Evolutionary conservation across 768 basidiomycete genomes (phyloP).

Genomic region (Hypsizygus marmoreus): DNA sequence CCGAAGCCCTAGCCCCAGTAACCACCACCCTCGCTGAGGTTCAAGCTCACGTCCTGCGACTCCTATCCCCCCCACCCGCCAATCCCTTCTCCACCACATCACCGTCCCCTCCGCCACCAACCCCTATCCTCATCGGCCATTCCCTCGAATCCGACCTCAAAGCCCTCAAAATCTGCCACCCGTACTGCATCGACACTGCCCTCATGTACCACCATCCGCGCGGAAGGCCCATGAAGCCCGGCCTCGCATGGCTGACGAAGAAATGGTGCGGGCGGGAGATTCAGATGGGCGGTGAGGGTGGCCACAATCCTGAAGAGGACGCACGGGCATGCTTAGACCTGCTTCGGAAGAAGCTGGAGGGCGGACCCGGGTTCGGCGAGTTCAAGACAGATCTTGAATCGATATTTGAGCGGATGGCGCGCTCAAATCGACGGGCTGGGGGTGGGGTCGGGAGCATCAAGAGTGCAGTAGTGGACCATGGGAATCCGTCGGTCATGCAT

Average conservation of each 20-base stretch:
- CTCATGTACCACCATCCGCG: constrained; percentile 90
- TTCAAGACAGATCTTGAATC: constrained; percentile 84
- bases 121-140: constrained; percentile 88
- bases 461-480: constrained; percentile 81
- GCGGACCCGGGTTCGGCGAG: constrained; percentile 82
- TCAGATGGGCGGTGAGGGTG: constrained; percentile 79
- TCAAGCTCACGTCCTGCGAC: constrained; percentile 65
- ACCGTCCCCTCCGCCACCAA: constrained; percentile 41
- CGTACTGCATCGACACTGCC: constrained; percentile 89
- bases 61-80: constrained; percentile 53
- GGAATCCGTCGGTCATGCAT: constrained; percentile 82
- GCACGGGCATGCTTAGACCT: constrained; percentile 87
- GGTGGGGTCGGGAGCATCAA: constrained; percentile 45
- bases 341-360: constrained; percentile 75
- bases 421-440: constrained; percentile 41
- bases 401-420: constrained; percentile 82
- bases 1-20: constrained; percentile 61
- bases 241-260: constrained; percentile 94
- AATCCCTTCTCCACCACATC: constrained; percentile 45
- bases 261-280: constrained; percentile 93
- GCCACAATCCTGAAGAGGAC: constrained; percentile 95
- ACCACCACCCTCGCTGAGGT: constrained; percentile 82
- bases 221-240: constrained; percentile 91
- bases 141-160: constrained; percentile 94
- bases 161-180: constrained; percentile 85